A percentile compares a stretch with the other conserved stretches of the same genome.
phyloP scores from a whole-genome alignment of 164 flowering plant species.

The Vitis rupestris region DNA sequence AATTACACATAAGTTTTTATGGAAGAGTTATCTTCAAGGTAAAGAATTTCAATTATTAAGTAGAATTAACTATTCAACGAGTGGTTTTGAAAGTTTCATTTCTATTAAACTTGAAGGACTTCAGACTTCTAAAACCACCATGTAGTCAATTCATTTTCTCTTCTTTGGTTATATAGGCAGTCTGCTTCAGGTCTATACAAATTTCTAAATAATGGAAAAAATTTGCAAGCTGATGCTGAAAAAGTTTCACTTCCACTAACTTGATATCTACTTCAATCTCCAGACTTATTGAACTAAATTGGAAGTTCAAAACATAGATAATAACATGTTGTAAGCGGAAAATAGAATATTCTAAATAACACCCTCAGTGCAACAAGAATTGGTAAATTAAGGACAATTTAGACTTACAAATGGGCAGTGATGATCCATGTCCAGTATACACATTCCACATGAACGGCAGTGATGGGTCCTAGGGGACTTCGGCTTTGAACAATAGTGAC shows the following conservation, averaged over 20 bases:
- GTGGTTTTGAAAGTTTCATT: too few relatives aligned
- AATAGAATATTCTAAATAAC: neutral
- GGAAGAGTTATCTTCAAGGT: too few relatives aligned
- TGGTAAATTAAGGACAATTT: neutral
- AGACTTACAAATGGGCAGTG: constrained; percentile 98
- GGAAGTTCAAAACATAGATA: neutral
- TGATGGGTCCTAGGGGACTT: constrained; percentile 91
- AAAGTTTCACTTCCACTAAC: neutral
- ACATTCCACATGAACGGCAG: constrained; percentile 84
- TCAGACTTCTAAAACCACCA: neutral
- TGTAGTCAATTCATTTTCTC: neutral
- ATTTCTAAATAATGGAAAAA: neutral
- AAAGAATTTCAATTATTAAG: too few relatives aligned
- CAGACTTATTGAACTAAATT: neutral
- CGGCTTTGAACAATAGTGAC: constrained; percentile 76
- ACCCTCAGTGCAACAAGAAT: neutral
- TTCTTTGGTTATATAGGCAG: neutral
- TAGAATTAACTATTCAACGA: too few relatives aligned
- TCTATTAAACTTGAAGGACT: too few relatives aligned
- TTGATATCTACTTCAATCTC: neutral
- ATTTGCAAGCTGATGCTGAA: neutral
- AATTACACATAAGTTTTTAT: too few relatives aligned
- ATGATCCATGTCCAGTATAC: constrained; percentile 96
- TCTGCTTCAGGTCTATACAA: neutral
- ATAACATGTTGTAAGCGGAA: neutral